Evolutionary conservation across 768 basidiomycete species (phyloP), one percentile per base, ranked within the genome.

Genomic region (Russula griseocarnosa): DNA sequence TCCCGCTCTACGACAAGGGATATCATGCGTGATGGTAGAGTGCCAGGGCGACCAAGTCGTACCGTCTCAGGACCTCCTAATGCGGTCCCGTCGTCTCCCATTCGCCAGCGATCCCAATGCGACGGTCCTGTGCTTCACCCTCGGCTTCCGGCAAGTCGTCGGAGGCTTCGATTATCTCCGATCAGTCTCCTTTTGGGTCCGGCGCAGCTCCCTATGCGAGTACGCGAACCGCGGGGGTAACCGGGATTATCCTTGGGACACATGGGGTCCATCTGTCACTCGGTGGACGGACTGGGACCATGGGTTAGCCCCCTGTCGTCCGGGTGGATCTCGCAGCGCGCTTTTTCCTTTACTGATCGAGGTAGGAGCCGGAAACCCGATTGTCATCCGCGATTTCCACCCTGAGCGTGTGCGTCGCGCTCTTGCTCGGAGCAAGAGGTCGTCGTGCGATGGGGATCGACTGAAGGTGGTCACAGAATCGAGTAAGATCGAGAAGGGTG

Each of bases 141-240:
- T 65, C 49, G 59, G 58, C 30, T 52, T 65, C 24, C 58, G 59
- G n/a, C 63, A 65, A 20, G 38, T 61, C 40, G 24, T 65, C 59
- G 55, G 58, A 0, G 58, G 59, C 47, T 58, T 60, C 55, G 63
- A 65, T 56, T 61, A 56, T 22, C 58, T 56, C 63, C 55, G 63
- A 50, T 65, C 63, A 20, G 59, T 65, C 46, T 65, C 63, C 54
- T 65, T 65, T 49, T 65, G 63, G 63, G 55, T 65, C 2, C 54
- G 59, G 9, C 63, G 63, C 22, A 30, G 54, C 36, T 60, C 63
- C 2, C 40, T 65, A 9, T 51, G 30, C 11, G 59, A 65, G 9
- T 61, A 51, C 10, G 59, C 63, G 49, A 16, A 32, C 18, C 49
- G 54, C 32, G 63, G 49, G 24, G 58, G 59, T 9, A 46, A 56